Evolutionary conservation across 1,284 basidiomycete species (phyloP).

Genomic region (Marasmius tenuissimus): DNA sequence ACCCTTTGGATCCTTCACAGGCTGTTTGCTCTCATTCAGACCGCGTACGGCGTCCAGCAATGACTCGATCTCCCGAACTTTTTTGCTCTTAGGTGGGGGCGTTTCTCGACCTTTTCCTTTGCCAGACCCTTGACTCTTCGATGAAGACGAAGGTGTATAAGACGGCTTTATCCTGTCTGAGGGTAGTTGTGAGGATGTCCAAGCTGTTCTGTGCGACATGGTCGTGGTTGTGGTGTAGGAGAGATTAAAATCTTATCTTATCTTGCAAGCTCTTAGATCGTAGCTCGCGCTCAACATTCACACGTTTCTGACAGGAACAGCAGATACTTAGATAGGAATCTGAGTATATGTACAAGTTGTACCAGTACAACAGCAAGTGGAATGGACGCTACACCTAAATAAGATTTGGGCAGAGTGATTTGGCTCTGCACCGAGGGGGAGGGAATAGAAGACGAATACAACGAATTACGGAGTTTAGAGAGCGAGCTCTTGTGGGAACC

Average conservation of each 20-base stretch:
- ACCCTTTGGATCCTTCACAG: slow-evolving; percentile 50
- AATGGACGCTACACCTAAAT: too few species aligned
- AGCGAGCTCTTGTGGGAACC: not conserved
- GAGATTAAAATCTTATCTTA: not conserved
- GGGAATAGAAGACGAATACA: too few species aligned
- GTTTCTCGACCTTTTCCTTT: slow-evolving; percentile 23
- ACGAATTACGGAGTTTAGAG: not conserved
- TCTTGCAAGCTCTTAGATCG: too few species aligned
- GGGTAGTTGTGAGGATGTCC: slow-evolving; percentile 40
- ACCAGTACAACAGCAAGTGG: too few species aligned
- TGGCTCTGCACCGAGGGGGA: not conserved
- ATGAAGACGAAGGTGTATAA: slow-evolving; percentile 17
- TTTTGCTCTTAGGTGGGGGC: slow-evolving; percentile 41
- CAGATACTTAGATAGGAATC: too few species aligned
- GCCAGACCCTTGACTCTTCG: slow-evolving; percentile 24
- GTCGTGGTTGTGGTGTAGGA: not conserved
- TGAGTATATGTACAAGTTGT: too few species aligned
- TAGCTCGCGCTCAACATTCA: too few species aligned
- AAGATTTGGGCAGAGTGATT: too few species aligned
- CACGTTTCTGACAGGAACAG: too few species aligned
- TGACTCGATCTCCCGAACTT: slow-evolving; percentile 41
- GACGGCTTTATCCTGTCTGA: slow-evolving; percentile 47
- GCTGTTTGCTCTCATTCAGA: slow-evolving; percentile 20
- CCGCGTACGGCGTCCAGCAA: slow-evolving; percentile 35
- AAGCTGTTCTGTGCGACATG: slow-evolving; percentile 36